Evolutionary conservation across 345 rosid species (phyloP).

Genomic region (Populus alba): DNA sequence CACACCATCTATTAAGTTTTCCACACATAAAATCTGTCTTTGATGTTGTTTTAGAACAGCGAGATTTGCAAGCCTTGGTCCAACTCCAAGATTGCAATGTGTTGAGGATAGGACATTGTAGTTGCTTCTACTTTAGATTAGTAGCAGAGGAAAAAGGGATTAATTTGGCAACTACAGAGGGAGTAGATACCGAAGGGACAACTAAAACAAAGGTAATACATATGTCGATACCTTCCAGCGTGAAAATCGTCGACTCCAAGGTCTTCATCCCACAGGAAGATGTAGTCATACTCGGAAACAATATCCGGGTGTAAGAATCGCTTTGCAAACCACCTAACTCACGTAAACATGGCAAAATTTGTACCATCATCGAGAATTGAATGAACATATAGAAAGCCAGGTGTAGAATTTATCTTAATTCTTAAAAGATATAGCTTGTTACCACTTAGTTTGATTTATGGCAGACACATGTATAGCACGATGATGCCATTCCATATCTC

Average conservation of each 20-base stretch:
- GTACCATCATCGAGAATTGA: not conserved
- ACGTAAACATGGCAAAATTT: not conserved
- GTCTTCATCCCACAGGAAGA: constrained; percentile 72
- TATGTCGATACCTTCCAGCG: constrained; percentile 36
- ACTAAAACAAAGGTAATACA: too few species aligned
- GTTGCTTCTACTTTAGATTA: too few species aligned
- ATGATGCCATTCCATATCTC: constrained; percentile 58
- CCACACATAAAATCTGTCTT: not conserved
- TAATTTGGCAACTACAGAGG: too few species aligned
- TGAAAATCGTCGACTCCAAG: constrained; percentile 49
- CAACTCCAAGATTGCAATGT: too few species aligned
- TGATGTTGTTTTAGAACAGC: too few species aligned
- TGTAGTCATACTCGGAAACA: constrained; percentile 43
- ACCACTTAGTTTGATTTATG: constrained; percentile 82
- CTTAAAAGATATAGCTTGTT: not conserved
- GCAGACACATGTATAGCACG: constrained; percentile 66
- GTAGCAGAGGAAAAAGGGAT: not conserved
- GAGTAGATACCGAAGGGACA: too few species aligned
- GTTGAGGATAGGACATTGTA: too few species aligned
- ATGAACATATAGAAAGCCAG: not conserved
- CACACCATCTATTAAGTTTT: not conserved
- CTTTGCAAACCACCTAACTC: constrained; percentile 84
- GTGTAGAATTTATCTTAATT: not conserved
- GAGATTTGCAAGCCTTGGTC: too few species aligned
- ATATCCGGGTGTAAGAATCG: constrained; percentile 70